phyloP scores from a whole-genome alignment of 2,329 filamentous ascomycete species.

The Neopestalotiopsis rosae region DNA sequence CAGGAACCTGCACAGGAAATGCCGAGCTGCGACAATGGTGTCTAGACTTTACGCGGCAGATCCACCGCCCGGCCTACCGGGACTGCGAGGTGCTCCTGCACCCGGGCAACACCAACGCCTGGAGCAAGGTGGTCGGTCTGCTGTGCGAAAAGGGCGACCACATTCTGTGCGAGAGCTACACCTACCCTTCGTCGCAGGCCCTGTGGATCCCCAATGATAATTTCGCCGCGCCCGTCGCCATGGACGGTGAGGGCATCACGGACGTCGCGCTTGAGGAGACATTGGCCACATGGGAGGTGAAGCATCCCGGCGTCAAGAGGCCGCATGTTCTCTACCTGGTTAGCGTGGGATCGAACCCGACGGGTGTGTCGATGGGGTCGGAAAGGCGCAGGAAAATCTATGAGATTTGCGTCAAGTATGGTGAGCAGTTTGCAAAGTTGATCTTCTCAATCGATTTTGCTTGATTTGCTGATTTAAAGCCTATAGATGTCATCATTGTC shows the following conservation, averaged over 20 bases:
- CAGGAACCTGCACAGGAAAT: slow-evolving; percentile 14
- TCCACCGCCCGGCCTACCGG: slow-evolving; percentile 7
- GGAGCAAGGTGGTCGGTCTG: slow-evolving; percentile 36
- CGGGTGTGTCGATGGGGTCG: slow-evolving; percentile 65
- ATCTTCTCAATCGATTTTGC: neutral
- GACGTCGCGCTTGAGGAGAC: slow-evolving; percentile 26
- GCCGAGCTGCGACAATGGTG: slow-evolving; percentile 14
- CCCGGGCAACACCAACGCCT: slow-evolving; percentile 38
- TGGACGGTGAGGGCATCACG: slow-evolving; percentile 34
- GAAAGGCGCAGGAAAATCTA: slow-evolving; percentile 52
- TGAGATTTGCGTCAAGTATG: slow-evolving; percentile 35
- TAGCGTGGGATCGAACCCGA: slow-evolving; percentile 71
- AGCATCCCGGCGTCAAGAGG: slow-evolving; percentile 14
- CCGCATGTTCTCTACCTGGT: slow-evolving; percentile 30
- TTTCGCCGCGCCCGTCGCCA: slow-evolving; percentile 29
- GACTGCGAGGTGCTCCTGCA: slow-evolving; percentile 32
- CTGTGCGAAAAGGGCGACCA: slow-evolving; percentile 34
- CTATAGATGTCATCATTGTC: slow-evolving; percentile 56
- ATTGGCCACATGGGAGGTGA: slow-evolving; percentile 30
- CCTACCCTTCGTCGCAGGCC: slow-evolving; percentile 37
- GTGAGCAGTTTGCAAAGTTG: slow-evolving; percentile 25
- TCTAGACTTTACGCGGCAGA: slow-evolving; percentile 11
- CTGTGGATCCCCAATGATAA: slow-evolving; percentile 36
- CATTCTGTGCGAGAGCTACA: slow-evolving; percentile 36
- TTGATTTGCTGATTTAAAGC: slow-evolving; percentile 24